Percentiles rank a stretch among this genome's conserved stretches.
These are phyloP conservation scores for Avena insularis DNA, from an alignment of 176 grass and related monocot genomes.

Conservation along the genomic window DNA sequence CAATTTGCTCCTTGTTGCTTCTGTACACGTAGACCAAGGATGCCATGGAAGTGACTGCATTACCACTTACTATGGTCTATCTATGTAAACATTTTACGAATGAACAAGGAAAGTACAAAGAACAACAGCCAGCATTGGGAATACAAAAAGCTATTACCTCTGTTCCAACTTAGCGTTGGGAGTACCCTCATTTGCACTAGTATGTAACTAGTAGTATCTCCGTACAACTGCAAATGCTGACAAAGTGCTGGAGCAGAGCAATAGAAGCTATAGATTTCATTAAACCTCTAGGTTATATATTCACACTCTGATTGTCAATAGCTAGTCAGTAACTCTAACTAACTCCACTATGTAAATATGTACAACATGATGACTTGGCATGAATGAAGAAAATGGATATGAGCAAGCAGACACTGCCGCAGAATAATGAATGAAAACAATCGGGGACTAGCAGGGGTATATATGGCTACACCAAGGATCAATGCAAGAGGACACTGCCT, in stretches of 20 bases:
- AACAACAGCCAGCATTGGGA: not conserved
- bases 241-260: not conserved
- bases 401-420: slow-evolving; percentile 32
- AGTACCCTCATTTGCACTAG: not conserved
- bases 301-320: not conserved
- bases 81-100: not conserved
- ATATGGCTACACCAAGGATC: slow-evolving; percentile 31
- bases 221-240: not conserved
- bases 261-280: not conserved
- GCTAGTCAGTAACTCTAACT: slow-evolving; percentile 31
- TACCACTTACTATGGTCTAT: not conserved
- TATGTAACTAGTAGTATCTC: too few relatives aligned
- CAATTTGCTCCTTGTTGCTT: too few relatives aligned
- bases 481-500: slow-evolving; percentile 4
- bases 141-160: not conserved
- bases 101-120: not conserved
- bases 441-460: not conserved
- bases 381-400: slow-evolving; percentile 29
- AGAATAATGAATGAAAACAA: slow-evolving; percentile 37
- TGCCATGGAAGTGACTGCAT: not conserved
- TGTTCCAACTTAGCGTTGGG: too few relatives aligned
- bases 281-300: slow-evolving; percentile 15
- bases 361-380: slow-evolving; percentile 38
- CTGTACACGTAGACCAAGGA: not conserved
- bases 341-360: slow-evolving; percentile 38